These are phyloP conservation scores for Auriscalpium vulgare DNA, from an alignment of 768 basidiomycete species.

Conservation along the genomic window DNA sequence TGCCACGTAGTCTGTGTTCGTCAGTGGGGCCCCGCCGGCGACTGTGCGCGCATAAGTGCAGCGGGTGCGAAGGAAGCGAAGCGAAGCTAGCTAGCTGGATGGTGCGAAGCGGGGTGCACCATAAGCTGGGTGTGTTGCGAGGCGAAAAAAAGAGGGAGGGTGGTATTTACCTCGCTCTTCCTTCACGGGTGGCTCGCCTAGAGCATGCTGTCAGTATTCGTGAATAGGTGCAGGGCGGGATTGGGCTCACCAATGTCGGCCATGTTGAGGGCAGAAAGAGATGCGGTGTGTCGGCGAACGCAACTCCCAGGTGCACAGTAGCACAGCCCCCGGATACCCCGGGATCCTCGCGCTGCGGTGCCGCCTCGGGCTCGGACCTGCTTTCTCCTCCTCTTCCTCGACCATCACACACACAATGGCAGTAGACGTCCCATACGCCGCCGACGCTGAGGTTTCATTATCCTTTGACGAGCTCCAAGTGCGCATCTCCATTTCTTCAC, in stretches of 20 bases:
- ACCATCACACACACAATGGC: constrained; percentile 24
- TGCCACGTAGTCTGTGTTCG: constrained; percentile 2
- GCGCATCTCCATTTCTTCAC: constrained; percentile 5
- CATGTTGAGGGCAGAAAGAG: background rate
- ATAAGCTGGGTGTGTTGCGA: constrained; percentile 16
- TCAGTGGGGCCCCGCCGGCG: constrained; percentile 9
- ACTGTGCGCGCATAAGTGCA: constrained; percentile 9
- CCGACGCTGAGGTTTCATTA: constrained; percentile 85
- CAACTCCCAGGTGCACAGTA: too few relatives aligned
- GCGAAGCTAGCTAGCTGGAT: constrained; percentile 15
- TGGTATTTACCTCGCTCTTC: constrained; percentile 13
- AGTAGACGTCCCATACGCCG: constrained; percentile 89
- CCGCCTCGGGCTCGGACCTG: background rate
- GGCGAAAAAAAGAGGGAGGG: constrained; percentile 8
- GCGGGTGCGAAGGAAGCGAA: constrained; percentile 8
- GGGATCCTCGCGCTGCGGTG: background rate
- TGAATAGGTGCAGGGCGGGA: too few relatives aligned
- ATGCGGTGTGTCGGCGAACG: background rate
- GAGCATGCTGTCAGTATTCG: too few relatives aligned
- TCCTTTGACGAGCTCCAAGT: constrained; percentile 89
- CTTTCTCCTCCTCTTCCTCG: background rate
- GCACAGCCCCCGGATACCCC: too few relatives aligned
- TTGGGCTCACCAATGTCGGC: constrained; percentile 4
- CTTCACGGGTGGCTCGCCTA: background rate
- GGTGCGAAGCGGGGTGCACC: constrained; percentile 17